phyloP scores from a whole-genome alignment of 1,284 basidiomycete species.

The Golubevia pallescens region DNA sequence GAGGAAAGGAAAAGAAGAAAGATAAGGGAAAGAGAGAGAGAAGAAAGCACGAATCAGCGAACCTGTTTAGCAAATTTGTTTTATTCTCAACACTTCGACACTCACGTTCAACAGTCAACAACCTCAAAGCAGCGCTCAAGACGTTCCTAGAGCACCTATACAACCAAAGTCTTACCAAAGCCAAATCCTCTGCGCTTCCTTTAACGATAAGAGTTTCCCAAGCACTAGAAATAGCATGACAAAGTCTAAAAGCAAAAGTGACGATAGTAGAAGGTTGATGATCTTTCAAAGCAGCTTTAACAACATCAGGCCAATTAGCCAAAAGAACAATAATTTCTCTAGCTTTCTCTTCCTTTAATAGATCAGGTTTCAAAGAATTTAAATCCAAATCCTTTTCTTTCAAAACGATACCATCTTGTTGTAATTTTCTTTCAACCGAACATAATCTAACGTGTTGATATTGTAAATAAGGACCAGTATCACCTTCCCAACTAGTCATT shows the following conservation, averaged over 20 bases:
- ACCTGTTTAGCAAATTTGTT: too few relatives aligned
- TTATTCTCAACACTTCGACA: too few relatives aligned
- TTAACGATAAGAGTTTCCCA: conserved; percentile 88
- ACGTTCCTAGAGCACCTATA: conserved; percentile 89
- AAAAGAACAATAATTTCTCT: conserved; percentile 86
- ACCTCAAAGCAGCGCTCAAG: conserved; percentile 80
- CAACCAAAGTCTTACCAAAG: conserved; percentile 86
- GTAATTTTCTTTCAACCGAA: conserved; percentile 90
- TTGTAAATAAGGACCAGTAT: conserved; percentile 74
- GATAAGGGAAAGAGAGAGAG: too few relatives aligned
- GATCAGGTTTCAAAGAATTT: background rate
- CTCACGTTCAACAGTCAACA: too few relatives aligned
- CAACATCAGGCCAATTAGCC: conserved; percentile 87
- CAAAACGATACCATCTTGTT: conserved; percentile 71
- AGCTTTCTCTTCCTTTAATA: conserved; percentile 68
- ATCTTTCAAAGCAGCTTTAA: conserved; percentile 80
- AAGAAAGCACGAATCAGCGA: too few relatives aligned
- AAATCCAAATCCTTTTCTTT: background rate
- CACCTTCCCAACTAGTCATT: conserved; percentile 95
- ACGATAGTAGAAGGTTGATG: conserved; percentile 89
- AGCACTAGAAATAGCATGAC: conserved; percentile 82
- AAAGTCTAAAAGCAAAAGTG: conserved; percentile 75
- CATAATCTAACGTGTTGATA: conserved; percentile 94
- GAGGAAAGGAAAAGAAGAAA: too few relatives aligned
- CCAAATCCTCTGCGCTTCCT: conserved; percentile 75